Conservation (phyloP, 805 yeast genomes). For the Starmerella bombicola region DNA sequence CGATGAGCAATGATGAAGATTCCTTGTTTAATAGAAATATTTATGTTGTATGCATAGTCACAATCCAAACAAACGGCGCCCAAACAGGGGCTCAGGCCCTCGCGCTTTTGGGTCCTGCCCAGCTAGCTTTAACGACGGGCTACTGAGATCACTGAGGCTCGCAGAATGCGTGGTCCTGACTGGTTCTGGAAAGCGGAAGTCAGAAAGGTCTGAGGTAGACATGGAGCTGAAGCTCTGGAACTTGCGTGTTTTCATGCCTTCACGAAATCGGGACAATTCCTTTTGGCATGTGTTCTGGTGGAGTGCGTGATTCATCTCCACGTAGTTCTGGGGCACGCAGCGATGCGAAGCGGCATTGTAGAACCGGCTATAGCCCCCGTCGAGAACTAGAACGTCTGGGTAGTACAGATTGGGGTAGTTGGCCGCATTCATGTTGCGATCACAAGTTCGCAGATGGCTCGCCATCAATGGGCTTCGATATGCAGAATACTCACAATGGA, state of each 20-base stretch:
- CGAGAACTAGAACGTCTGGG: slow-evolving; percentile 79
- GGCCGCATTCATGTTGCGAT: slow-evolving; percentile 59
- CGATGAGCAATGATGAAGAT: no score
- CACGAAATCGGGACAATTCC: slow-evolving; percentile 42
- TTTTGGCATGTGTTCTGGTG: slow-evolving; percentile 39
- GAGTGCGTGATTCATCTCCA: slow-evolving; percentile 65
- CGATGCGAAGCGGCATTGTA: slow-evolving; percentile 44
- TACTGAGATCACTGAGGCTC: slow-evolving; percentile 6
- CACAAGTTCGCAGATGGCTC: slow-evolving; percentile 66
- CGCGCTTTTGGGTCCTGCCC: no score
- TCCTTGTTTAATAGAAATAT: no score
- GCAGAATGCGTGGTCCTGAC: slow-evolving; percentile 7
- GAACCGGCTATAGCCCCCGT: slow-evolving; percentile 83
- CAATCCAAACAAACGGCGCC: no score
- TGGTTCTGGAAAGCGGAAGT: slow-evolving; percentile 14
- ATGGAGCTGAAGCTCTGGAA: not conserved
- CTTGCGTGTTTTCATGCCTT: slow-evolving; percentile 29
- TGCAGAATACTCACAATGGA: slow-evolving; percentile 91
- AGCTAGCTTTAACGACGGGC: no score
- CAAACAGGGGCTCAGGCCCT: no score
- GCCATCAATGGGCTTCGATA: slow-evolving; percentile 95
- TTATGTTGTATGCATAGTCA: no score
- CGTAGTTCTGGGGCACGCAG: slow-evolving; percentile 67
- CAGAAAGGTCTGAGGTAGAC: slow-evolving; percentile 12
- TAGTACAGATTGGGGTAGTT: slow-evolving; percentile 70